Base-by-base conservation (phyloP, 2,329 filamentous ascomycete genomes). In the Trichoderma sp. region DNA sequence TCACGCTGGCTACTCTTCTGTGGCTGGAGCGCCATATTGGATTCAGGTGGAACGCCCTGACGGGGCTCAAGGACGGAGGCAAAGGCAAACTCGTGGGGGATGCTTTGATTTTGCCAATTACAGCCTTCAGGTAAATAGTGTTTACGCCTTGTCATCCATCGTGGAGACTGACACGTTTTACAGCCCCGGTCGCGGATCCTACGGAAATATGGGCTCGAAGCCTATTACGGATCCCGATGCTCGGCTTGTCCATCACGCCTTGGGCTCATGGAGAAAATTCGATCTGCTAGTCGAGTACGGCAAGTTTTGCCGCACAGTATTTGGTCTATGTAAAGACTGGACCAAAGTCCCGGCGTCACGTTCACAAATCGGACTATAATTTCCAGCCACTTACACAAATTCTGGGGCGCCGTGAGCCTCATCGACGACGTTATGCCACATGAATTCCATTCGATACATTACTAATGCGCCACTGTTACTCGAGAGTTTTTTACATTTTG, bases 171-270 rank as follows among this genome's bases (percentile, higher is more conserved):
- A 57, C 32, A 17, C 12, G 6, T 15, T 56, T 15, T n/a, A 17
- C 34, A 72, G 70, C 27, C 72, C 70, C 13, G 71, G 72, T 42
- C 72, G 71, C 7, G 72, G 71, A 39, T 68, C 45, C n/a, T 72
- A 72, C 32, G 71, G 71, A 52, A 73, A 71, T 64, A 73, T 73
- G 72, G 72, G 72, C 39, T 73, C 72, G 8, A 72, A 69, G 35
- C 72, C 72, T 5, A 64, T 72, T 61, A 70, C 58, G 22, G 65
- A 73, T 45, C 63, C 69, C 15, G 70, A 73, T 39, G 72, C 72
- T 15, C 65, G 72, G 17, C 68, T 73, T 2, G 69, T 69, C 5
- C 72, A 73, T 29, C 72, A 72, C 53, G 69, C 71, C 17, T 69
- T 73, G 60, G 72, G 72, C 6, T 73, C 72, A 19, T 73, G 72